A percentile compares a stretch with the other conserved stretches of the same genome.
phyloP scores from a whole-genome alignment of 768 basidiomycete genomes.

The Collybia sp. region DNA sequence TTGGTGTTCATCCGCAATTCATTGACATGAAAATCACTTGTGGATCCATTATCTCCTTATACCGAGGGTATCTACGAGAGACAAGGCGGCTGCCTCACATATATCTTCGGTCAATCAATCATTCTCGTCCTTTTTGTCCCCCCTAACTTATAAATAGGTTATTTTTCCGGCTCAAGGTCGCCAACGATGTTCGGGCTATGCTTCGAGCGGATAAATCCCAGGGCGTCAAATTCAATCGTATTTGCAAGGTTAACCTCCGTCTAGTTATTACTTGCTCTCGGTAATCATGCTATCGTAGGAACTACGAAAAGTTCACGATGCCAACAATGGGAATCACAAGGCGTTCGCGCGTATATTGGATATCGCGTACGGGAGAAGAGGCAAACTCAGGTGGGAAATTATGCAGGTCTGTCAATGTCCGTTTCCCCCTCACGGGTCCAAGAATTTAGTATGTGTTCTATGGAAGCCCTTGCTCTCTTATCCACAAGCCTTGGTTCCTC shows the following conservation, averaged over 20 bases:
- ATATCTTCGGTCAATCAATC: slow-evolving; percentile 33
- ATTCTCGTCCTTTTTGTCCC: neutral
- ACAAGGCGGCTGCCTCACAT: slow-evolving; percentile 34
- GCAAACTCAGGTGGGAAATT: slow-evolving; percentile 65
- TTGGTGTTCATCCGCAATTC: too few species aligned
- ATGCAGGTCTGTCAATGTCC: slow-evolving; percentile 45
- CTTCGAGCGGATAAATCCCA: slow-evolving; percentile 22
- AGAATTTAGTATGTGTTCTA: neutral
- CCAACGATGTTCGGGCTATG: slow-evolving; percentile 53
- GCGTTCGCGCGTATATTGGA: slow-evolving; percentile 59
- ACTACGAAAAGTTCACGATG: slow-evolving; percentile 44
- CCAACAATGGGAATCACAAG: slow-evolving; percentile 42
- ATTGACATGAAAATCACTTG: slow-evolving; percentile 3
- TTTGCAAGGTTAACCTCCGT: slow-evolving; percentile 52
- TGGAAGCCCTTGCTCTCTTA: slow-evolving; percentile 53
- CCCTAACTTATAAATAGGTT: slow-evolving; percentile 32
- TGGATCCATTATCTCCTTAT: slow-evolving; percentile 23
- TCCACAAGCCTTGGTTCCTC: slow-evolving; percentile 32
- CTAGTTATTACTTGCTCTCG: neutral
- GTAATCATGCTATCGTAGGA: slow-evolving; percentile 33
- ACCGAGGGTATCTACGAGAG: slow-evolving; percentile 38
- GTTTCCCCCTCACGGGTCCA: neutral
- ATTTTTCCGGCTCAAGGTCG: slow-evolving; percentile 58
- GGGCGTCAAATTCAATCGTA: slow-evolving; percentile 29
- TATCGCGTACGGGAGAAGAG: slow-evolving; percentile 73